Base-by-base conservation (phyloP, 2,329 filamentous ascomycete genomes). In the Fusarium metavorans region DNA sequence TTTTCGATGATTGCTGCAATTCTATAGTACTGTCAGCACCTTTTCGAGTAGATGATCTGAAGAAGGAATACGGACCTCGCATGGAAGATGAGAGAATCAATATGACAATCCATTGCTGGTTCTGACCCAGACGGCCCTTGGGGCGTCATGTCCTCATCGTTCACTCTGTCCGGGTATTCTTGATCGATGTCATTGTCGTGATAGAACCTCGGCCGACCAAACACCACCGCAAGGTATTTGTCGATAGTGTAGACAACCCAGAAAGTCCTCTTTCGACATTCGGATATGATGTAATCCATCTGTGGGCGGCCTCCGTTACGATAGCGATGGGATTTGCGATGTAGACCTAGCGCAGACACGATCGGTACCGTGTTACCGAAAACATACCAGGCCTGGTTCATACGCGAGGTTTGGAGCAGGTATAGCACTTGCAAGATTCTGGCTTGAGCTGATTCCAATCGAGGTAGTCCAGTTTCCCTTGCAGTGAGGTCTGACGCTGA, bases 131-230 rank as follows among this genome's bases (percentile, higher is more conserved):
- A 71, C 23, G 83, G 75, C 35, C 87, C 81, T 32, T 84, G 78
- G 39, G 84, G 75, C 1, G 86, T 83, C 80, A 91, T 86, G 60
- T 90, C 86, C 54, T 89, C 87, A 66, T 91, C 89, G 68, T 90
- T 89, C 41, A 90, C 84, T 5, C 82, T 71, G n/a, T 84, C 84
- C 0, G 90, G 90, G 30, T 88, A 84, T 16, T 88, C 85, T 73
- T 92, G 90, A 68, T 92, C 89, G 43, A 91, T 89, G 66, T 92
- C 89, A 58, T 91, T 89, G 63, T 92, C 89, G 68, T 90, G 89
- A 48, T 91, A 88, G 14, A 90, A 84, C 13, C 88, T 82, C 1
- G 90, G 90, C 14, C 90, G 83, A 0, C 90, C 90, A 34, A 92
- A 86, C 57, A 91, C 89, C n/a, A 91, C 88, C 32, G 89, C 87